phyloP scores from a whole-genome alignment of 768 basidiomycete species.

The Suillus bovinus region DNA sequence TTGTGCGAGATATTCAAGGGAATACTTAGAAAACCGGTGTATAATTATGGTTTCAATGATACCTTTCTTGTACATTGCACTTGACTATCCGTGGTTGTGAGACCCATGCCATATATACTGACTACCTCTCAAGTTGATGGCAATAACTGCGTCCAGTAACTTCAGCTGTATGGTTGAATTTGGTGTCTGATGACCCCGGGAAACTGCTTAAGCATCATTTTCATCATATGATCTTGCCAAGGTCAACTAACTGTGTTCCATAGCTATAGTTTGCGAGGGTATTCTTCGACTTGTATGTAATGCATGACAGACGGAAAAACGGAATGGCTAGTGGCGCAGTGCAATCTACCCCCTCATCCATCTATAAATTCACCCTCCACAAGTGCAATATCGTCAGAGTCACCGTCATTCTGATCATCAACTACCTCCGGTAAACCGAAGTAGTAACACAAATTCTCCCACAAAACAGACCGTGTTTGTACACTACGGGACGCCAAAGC shows the following conservation, averaged over 20 bases:
- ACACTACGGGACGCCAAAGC: not conserved
- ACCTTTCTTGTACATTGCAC: not conserved
- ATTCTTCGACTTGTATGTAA: not conserved
- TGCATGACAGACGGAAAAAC: not conserved
- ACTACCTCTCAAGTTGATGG: not conserved
- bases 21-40: constrained; percentile 15
- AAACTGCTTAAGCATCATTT: no score
- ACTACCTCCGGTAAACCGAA: constrained; percentile 1
- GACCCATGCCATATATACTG: not conserved
- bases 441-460: not conserved
- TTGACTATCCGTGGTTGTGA: not conserved
- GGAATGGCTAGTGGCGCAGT: not conserved
- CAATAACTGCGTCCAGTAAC: no score
- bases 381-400: constrained; percentile 2
- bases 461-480: not conserved
- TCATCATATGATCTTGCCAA: no score
- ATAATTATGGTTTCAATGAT: not conserved
- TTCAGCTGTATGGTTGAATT: no score
- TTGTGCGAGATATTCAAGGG: constrained; percentile 27
- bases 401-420: constrained; percentile 2
- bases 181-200: no score
- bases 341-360: not conserved
- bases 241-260: no score
- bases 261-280: not conserved
- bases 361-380: not conserved